Conservation (phyloP, 805 yeast species). For the Candida verbasci region DNA sequence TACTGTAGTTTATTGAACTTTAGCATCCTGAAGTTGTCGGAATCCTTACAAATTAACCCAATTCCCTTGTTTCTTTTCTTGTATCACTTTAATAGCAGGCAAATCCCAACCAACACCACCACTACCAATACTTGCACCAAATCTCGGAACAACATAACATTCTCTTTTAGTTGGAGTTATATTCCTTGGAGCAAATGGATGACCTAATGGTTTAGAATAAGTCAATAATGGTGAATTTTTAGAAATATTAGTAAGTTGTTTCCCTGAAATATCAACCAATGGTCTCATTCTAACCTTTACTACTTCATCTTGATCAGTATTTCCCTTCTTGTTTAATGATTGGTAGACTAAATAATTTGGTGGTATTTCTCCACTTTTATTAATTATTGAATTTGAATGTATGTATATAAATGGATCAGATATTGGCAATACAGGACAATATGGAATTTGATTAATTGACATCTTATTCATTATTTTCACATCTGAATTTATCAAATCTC, state of each 20-base stretch:
- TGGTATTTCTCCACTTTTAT: constrained; percentile 60
- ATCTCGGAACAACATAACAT: constrained; percentile 86
- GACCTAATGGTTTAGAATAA: constrained; percentile 88
- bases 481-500: constrained; percentile 67
- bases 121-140: constrained; percentile 77
- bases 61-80: constrained; percentile 58
- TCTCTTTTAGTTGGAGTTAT: constrained; percentile 66
- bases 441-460: constrained; percentile 58
- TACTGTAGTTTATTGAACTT: too few relatives aligned
- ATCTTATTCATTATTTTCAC: constrained; percentile 55
- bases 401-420: constrained; percentile 60
- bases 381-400: constrained; percentile 72
- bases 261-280: constrained; percentile 69
- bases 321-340: constrained; percentile 50
- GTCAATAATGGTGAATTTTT: constrained; percentile 67
- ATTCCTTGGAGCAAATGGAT: constrained; percentile 79
- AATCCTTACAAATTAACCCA: constrained; percentile 63
- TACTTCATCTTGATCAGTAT: constrained; percentile 41
- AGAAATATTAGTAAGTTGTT: constrained; percentile 74
- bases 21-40: too few relatives aligned
- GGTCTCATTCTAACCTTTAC: constrained; percentile 63
- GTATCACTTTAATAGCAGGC: constrained; percentile 70
- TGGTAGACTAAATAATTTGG: constrained; percentile 77
- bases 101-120: constrained; percentile 93
- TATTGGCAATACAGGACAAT: constrained; percentile 45